Evolutionary conservation across 352 stramenopile species (phyloP).

Genomic region (Pythium volutum): DNA sequence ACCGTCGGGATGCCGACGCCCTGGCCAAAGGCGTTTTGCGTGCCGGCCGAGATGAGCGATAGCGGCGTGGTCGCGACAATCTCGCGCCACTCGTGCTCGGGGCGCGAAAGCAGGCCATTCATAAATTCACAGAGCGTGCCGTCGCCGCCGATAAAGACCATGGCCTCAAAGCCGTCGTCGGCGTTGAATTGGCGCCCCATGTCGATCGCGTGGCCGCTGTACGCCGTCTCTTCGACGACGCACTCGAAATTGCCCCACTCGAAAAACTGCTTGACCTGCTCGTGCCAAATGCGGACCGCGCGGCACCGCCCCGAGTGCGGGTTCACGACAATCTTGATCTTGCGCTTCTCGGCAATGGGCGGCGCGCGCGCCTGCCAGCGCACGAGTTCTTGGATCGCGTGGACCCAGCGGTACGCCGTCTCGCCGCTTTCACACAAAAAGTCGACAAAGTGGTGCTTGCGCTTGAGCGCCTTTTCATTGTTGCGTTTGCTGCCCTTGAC

Average conservation of each 20-base stretch:
- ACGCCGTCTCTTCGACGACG: conserved; percentile 71
- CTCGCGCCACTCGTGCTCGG: conserved; percentile 78
- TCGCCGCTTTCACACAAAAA: conserved; percentile 37
- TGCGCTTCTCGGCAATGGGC: conserved; percentile 60
- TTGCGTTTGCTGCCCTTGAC: conserved; percentile 50
- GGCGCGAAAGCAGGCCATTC: conserved; percentile 68
- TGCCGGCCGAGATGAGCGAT: conserved; percentile 77
- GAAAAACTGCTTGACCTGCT: conserved; percentile 77
- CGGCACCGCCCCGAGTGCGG: conserved; percentile 72
- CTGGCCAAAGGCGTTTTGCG: conserved; percentile 77
- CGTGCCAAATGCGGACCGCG: conserved; percentile 58
- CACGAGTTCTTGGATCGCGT: conserved; percentile 74
- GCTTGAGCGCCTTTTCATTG: conserved; percentile 52
- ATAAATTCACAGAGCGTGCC: conserved; percentile 82
- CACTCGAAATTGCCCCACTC: conserved; percentile 75
- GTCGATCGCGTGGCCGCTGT: conserved; percentile 66
- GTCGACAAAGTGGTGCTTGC: conserved; percentile 47
- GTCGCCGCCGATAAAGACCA: conserved; percentile 78
- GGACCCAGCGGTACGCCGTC: conserved; percentile 53
- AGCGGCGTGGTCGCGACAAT: conserved; percentile 78
- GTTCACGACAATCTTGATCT: conserved; percentile 82
- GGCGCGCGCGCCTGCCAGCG: conserved; percentile 76
- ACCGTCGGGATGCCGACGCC: conserved; percentile 70
- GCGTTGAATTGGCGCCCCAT: conserved; percentile 73
- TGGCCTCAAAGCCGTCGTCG: conserved; percentile 72